Evolutionary conservation across 106 monocot species (phyloP).

Genomic region (Dendrobium nobile): DNA sequence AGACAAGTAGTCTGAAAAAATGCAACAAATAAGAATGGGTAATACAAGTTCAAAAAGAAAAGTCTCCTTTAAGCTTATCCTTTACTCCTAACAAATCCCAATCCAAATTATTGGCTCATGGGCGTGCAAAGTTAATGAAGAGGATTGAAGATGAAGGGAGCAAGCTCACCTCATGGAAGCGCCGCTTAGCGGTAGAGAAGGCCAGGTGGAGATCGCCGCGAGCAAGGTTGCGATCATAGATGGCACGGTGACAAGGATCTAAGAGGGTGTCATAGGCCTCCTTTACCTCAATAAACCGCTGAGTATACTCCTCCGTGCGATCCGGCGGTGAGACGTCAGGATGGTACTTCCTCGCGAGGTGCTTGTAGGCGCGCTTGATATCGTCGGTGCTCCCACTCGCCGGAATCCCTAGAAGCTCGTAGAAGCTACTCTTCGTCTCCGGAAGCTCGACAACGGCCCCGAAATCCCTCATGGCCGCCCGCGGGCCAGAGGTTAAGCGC

Average conservation of each 20-base stretch:
- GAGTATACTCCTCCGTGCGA: slow-evolving; percentile 40
- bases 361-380: slow-evolving; percentile 31
- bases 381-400: slow-evolving; percentile 20
- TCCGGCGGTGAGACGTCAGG: slow-evolving; percentile 37
- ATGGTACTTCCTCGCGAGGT: slow-evolving; percentile 30
- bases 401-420: slow-evolving; percentile 47
- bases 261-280: slow-evolving; percentile 83
- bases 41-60: too few species aligned
- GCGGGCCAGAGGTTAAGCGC: background rate
- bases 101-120: too few species aligned
- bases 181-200: slow-evolving; percentile 36
- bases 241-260: slow-evolving; percentile 53
- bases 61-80: too few species aligned
- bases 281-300: slow-evolving; percentile 50
- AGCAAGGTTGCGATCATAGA: slow-evolving; percentile 61
- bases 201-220: slow-evolving; percentile 37
- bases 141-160: too few species aligned
- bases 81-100: too few species aligned
- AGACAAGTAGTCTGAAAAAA: too few species aligned
- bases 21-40: too few species aligned
- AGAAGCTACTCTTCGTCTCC: slow-evolving; percentile 27
- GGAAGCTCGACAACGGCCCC: background rate
- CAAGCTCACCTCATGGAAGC: background rate
- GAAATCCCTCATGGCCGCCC: slow-evolving; percentile 8
- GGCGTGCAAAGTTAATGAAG: too few species aligned